Evolutionary conservation across 805 yeast genomes (phyloP).

Genomic region (Wickerhamomyces chaumierensis): DNA sequence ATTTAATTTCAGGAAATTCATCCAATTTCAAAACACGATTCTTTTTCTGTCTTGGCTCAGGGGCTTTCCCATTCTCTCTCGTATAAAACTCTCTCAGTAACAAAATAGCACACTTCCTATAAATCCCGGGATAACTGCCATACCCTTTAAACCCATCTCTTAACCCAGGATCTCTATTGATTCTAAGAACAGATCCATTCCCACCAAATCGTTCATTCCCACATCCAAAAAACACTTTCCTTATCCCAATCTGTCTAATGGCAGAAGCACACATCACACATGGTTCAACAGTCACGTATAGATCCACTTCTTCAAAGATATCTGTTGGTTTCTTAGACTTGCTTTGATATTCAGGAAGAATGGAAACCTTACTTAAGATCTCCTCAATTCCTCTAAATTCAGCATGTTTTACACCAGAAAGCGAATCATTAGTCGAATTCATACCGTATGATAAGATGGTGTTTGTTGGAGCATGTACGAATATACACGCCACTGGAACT

Average conservation of each 20-base stretch:
- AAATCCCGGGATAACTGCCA: conserved; percentile 62
- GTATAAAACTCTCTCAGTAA: conserved; percentile 75
- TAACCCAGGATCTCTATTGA: conserved; percentile 32
- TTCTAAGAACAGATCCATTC: conserved; percentile 71
- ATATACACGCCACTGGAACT: conserved; percentile 79
- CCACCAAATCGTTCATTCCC: conserved; percentile 96
- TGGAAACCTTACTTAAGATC: conserved; percentile 27
- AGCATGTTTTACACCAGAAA: conserved; percentile 87
- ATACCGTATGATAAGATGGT: conserved; percentile 63
- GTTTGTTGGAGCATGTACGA: conserved; percentile 32
- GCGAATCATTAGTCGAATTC: conserved; percentile 76
- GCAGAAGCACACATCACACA: conserved; percentile 98
- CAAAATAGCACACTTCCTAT: conserved; percentile 73
- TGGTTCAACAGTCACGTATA: conserved; percentile 95
- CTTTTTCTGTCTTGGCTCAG: conserved; percentile 65
- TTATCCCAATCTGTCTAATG: conserved; percentile 65
- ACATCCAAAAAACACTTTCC: conserved; percentile 77
- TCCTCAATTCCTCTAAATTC: conserved; percentile 73
- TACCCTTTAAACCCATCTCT: conserved; percentile 22
- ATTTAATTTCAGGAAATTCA: conserved; percentile 49
- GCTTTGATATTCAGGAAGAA: conserved; percentile 7
- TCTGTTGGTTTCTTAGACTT: conserved; percentile 16
- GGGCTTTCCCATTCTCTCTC: conserved; percentile 78
- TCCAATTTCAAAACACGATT: conserved; percentile 47
- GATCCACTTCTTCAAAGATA: conserved; percentile 43